Conservation (phyloP, 2,329 filamentous ascomycete species). For the Aspergillus viridinutans region DNA sequence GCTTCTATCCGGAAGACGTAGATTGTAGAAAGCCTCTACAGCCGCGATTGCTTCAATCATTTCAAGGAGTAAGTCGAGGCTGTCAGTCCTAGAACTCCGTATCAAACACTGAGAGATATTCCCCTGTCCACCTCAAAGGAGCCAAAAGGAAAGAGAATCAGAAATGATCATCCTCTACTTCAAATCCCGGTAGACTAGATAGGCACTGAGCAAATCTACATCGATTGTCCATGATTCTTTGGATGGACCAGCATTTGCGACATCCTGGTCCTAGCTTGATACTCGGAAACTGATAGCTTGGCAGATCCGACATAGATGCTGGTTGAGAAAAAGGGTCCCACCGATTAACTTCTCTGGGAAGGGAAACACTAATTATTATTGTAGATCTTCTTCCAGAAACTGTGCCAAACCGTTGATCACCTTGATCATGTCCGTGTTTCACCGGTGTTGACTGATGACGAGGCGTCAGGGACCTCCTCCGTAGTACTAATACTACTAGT, state of each 20-base stretch:
- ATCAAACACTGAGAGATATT: background rate
- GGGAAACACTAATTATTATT: slow-evolving; percentile 11
- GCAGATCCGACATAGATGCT: background rate
- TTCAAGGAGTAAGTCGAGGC: background rate
- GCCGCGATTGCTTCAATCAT: background rate
- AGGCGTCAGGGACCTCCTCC: background rate
- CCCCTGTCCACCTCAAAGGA: background rate
- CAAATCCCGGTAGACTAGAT: background rate
- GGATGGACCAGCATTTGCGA: background rate
- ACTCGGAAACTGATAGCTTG: background rate
- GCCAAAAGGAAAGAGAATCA: background rate
- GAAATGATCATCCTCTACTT: slow-evolving; percentile 7
- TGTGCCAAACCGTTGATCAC: slow-evolving; percentile 8
- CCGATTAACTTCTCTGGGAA: slow-evolving; percentile 19
- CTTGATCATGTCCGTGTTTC: background rate
- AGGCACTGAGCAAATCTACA: no score
- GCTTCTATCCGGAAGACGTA: background rate
- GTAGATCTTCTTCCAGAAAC: slow-evolving; percentile 19
- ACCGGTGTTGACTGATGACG: background rate
- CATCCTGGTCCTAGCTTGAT: background rate
- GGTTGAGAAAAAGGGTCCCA: slow-evolving; percentile 15
- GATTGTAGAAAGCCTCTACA: background rate
- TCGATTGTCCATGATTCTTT: background rate
- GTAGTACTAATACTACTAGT: background rate
- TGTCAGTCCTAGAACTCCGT: background rate